Conservation (phyloP, 2,329 filamentous ascomycete species). For the Pseudocercospora vitis region DNA sequence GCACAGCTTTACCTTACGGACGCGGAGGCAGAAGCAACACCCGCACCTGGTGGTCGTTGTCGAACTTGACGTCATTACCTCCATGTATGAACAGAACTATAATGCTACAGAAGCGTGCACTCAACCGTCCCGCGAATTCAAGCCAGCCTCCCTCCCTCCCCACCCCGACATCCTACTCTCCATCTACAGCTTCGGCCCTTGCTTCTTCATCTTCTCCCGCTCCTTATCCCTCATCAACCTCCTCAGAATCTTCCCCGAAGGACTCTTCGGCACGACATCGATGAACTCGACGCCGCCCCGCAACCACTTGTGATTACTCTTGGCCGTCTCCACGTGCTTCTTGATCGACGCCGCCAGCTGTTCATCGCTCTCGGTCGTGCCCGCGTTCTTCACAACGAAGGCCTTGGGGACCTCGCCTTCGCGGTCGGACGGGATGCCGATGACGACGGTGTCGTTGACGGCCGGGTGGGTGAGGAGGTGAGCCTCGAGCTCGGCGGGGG, state of each 20-base stretch:
- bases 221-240: constrained; percentile 71
- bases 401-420: constrained; percentile 65
- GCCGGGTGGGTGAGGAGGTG: constrained; percentile 72
- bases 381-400: constrained; percentile 60
- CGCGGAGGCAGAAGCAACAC: no score
- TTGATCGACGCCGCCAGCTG: constrained; percentile 53
- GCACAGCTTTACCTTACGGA: no score
- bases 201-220: constrained; percentile 60
- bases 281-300: constrained; percentile 61
- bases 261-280: constrained; percentile 60
- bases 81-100: no score
- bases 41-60: no score
- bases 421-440: constrained; percentile 65
- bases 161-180: not conserved
- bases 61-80: no score
- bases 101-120: no score
- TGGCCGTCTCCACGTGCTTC: constrained; percentile 61
- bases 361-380: constrained; percentile 51
- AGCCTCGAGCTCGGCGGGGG: constrained; percentile 78
- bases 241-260: constrained; percentile 63
- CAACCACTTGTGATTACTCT: constrained; percentile 63
- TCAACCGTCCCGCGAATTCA: no score
- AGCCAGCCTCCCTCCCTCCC: no score
- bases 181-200: constrained; percentile 64
- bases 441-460: constrained; percentile 78